phyloP scores from a whole-genome alignment of 805 yeast genomes.

The Saccharomyces mikatae region DNA sequence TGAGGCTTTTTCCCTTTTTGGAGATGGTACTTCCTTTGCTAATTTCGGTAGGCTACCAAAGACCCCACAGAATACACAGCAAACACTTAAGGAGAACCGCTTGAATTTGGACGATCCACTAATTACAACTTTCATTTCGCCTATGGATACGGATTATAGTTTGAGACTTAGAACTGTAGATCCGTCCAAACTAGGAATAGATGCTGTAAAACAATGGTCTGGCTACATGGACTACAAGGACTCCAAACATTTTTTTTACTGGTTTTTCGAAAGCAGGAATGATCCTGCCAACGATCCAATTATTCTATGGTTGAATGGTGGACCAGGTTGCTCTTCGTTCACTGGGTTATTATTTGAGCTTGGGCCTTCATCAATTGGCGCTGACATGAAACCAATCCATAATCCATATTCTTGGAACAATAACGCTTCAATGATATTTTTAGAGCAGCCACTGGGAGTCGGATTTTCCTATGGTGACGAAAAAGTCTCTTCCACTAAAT shows the following conservation, averaged over 20 bases:
- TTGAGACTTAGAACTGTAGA: slow-evolving; percentile 21
- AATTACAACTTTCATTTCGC: slow-evolving; percentile 3
- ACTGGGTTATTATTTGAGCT: slow-evolving; percentile 87
- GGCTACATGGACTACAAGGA: slow-evolving; percentile 76
- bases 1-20: slow-evolving; percentile 5
- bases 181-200: slow-evolving; percentile 52
- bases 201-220: slow-evolving; percentile 67
- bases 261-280: slow-evolving; percentile 88
- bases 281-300: slow-evolving; percentile 83
- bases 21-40: slow-evolving; percentile 4
- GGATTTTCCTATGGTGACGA: slow-evolving; percentile 76
- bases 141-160: slow-evolving; percentile 15
- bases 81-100: neutral
- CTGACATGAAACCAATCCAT: slow-evolving; percentile 55
- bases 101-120: neutral
- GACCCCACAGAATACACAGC: slow-evolving; percentile 7
- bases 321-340: slow-evolving; percentile 91
- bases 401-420: slow-evolving; percentile 88
- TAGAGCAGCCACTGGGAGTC: slow-evolving; percentile 91
- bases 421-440: slow-evolving; percentile 81
- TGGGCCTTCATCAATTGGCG: slow-evolving; percentile 75
- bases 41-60: slow-evolving; percentile 1
- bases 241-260: slow-evolving; percentile 83
- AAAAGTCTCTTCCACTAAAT: slow-evolving; percentile 59
- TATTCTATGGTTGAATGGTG: slow-evolving; percentile 85